These are phyloP conservation scores for Backusella parvicylindrica DNA, from an alignment of 192 early-diverging fungal species.

Conservation along the genomic window DNA sequence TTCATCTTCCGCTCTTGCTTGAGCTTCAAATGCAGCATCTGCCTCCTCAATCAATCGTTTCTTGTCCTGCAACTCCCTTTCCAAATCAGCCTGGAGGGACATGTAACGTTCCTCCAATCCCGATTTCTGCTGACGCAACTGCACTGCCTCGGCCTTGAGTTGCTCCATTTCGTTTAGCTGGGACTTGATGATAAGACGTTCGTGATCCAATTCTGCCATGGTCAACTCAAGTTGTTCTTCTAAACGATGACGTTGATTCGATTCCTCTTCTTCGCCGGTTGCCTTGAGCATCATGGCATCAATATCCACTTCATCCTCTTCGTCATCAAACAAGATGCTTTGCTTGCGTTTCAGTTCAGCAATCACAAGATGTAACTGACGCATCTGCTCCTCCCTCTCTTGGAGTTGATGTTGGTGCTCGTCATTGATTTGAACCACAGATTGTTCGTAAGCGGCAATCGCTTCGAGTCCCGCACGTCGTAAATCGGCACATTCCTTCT, in stretches of 20 bases:
- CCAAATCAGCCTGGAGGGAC: slow-evolving; percentile 6
- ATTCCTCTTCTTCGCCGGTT: neutral
- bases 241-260: slow-evolving; percentile 8
- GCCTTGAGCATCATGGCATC: neutral
- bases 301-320: neutral
- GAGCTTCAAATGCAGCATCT: slow-evolving; percentile 17
- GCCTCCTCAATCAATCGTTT: slow-evolving; percentile 24
- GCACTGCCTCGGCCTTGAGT: neutral
- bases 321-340: slow-evolving; percentile 4
- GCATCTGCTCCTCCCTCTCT: slow-evolving; percentile 28
- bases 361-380: slow-evolving; percentile 10
- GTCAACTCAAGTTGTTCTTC: slow-evolving; percentile 32
- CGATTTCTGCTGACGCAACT: neutral
- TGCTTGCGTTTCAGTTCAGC: slow-evolving; percentile 2
- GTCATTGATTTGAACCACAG: slow-evolving; percentile 33
- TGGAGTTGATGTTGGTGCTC: slow-evolving; percentile 20
- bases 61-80: slow-evolving; percentile 19
- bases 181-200: neutral
- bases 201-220: slow-evolving; percentile 7
- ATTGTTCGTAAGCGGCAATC: slow-evolving; percentile 38
- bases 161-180: neutral
- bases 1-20: slow-evolving; percentile 18
- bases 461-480: slow-evolving; percentile 38
- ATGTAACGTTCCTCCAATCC: neutral
- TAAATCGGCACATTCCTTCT: slow-evolving; percentile 36